Conservation (phyloP, 768 basidiomycete species). For the Clavulina sp. region DNA sequence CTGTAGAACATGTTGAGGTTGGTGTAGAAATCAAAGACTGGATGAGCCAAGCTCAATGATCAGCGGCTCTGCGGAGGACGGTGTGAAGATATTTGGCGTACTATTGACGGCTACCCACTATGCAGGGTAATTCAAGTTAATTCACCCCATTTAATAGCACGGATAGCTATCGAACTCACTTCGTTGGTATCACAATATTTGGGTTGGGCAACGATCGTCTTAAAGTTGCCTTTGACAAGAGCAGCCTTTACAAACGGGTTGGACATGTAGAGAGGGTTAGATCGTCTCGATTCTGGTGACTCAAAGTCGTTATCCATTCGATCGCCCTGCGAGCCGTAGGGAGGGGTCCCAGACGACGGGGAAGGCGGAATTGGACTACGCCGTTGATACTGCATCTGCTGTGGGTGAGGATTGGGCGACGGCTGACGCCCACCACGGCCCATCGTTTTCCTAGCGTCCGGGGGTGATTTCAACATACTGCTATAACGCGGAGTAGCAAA, state of each 20-base stretch:
- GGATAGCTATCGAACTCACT: background rate
- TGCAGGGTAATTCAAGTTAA: background rate
- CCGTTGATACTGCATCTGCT: background rate
- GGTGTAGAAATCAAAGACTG: constrained; percentile 95
- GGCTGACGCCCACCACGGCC: background rate
- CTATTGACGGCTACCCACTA: constrained; percentile 86
- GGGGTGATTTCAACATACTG: no score
- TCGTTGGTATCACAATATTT: constrained; percentile 94
- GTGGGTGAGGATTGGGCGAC: background rate
- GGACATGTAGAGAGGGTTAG: constrained; percentile 72
- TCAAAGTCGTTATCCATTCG: background rate
- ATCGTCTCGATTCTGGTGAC: constrained; percentile 2
- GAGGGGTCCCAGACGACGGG: background rate
- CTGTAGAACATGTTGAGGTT: constrained; percentile 97
- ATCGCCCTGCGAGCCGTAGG: background rate
- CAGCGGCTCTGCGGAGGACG: background rate
- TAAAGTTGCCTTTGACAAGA: constrained; percentile 94
- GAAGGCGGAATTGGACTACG: background rate
- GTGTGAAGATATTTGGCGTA: constrained; percentile 16
- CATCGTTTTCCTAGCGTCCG: no score
- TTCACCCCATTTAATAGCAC: no score
- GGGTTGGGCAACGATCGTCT: constrained; percentile 90
- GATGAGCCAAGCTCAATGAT: background rate
- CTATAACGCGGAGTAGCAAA: no score
- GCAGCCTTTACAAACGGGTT: constrained; percentile 91